phyloP scores from a whole-genome alignment of 768 basidiomycete species.

The Leccinum pellstonianum region DNA sequence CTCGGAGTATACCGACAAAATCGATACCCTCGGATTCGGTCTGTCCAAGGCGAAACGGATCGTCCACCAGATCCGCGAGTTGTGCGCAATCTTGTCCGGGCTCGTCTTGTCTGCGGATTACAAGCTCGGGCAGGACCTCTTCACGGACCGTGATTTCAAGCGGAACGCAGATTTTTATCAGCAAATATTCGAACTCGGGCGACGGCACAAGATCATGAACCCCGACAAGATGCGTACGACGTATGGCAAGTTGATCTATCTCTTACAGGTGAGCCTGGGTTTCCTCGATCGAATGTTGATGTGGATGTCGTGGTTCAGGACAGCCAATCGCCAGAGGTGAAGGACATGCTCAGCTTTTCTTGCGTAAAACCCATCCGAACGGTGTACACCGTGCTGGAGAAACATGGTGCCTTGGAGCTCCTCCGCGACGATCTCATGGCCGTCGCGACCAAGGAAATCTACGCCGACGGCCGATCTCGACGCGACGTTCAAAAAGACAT shows the following conservation, averaged over 20 bases:
- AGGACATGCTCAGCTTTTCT: constrained; percentile 74
- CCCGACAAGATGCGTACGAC: constrained; percentile 90
- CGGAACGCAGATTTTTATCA: constrained; percentile 81
- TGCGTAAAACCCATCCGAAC: constrained; percentile 78
- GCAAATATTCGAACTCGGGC: constrained; percentile 74
- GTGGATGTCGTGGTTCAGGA: constrained; percentile 47
- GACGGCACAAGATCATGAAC: constrained; percentile 89
- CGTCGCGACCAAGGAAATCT: constrained; percentile 79
- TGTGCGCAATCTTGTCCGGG: constrained; percentile 86
- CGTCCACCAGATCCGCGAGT: constrained; percentile 81
- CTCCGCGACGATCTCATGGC: constrained; percentile 76
- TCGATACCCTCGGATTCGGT: constrained; percentile 77
- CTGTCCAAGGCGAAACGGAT: constrained; percentile 85
- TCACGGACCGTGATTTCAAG: constrained; percentile 77
- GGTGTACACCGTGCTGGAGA: constrained; percentile 66
- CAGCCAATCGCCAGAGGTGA: constrained; percentile 80
- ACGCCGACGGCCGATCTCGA: constrained; percentile 64
- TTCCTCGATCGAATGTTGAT: neutral
- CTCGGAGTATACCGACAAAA: constrained; percentile 89
- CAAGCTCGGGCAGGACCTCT: constrained; percentile 85
- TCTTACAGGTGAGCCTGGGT: constrained; percentile 60
- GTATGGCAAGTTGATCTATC: constrained; percentile 82
- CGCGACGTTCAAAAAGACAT: constrained; percentile 85
- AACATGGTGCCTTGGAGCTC: constrained; percentile 60
- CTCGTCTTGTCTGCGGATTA: constrained; percentile 82